Evolutionary conservation across 1,284 basidiomycete species (phyloP), one percentile per base, ranked within the genome.

Genomic region (Volvariella volvacea): DNA sequence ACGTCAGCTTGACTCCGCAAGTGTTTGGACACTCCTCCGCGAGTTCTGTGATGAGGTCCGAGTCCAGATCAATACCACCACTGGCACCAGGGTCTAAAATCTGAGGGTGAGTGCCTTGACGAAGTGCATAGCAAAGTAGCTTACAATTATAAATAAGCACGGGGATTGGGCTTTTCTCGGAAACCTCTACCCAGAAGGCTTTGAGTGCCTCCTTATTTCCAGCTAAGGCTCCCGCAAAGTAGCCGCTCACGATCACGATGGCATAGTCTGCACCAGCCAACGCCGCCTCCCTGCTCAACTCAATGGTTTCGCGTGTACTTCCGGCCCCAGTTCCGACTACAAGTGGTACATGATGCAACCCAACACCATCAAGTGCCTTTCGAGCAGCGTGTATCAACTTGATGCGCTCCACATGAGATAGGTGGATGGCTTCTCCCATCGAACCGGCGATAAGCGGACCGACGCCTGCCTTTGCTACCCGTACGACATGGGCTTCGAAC

Each of bases 131-230:
- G 51, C 55, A 48, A 42, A 19, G 37, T 43, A 20, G 65, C 80
- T 63, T 54, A 87, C 87, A 94, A 61, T 94, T 95, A 71, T 95
- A 95, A 47, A 93, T 77, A 59, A 95, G 83, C 47, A 94, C 78
- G 3, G 92, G 92, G 48, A 95, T 78, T 2, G 89, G 88, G 48
- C 83, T 88, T 53, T 80, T 83, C 53, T 80, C 71, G 14, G 87
- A 70, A 20, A 93, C 79, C 52, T 90, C 86, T 28, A 73, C 68
- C 69, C 79, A 95, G 66, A 84, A 93, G 3, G 76, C 74, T 64
- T 86, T 88, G 54, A 94, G 70, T 0, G 91, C 89, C 15, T 70
- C 66, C 52, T 68, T 73, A 60, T 83, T 72, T 22, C 61, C 62
- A 36, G 70, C 67, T 52, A 92, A 68, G 3, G 74, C 84, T 4